Conservation (phyloP, 2,329 filamentous ascomycete species). For the Pestalotiopsis sp. region DNA sequence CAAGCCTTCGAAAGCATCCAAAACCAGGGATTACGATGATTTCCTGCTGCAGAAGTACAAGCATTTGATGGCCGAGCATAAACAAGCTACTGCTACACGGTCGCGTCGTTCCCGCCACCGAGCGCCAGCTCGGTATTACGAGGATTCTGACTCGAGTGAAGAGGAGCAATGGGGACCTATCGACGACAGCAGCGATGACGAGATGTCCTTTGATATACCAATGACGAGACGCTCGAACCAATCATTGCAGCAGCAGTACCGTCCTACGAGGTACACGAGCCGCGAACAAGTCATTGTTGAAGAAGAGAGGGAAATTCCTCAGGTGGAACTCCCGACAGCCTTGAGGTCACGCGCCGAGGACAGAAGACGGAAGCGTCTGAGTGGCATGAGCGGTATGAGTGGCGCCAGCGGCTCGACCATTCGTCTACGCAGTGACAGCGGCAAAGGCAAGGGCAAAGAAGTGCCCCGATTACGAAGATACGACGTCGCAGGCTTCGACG, state of each 20-base stretch:
- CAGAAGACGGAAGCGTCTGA: constrained; percentile 11
- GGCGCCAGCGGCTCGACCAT: constrained; percentile 5
- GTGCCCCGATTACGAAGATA: background rate
- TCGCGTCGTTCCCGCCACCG: background rate
- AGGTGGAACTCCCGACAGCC: constrained; percentile 5
- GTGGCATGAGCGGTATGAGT: constrained; percentile 10
- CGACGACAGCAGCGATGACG: constrained; percentile 4
- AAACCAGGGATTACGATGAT: background rate
- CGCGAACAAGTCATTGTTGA: constrained; percentile 12
- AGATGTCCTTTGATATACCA: constrained; percentile 18
- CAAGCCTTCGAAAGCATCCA: background rate
- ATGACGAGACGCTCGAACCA: constrained; percentile 2
- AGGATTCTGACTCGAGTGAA: constrained; percentile 9
- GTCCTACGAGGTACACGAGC: constrained; percentile 1
- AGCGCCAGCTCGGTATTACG: background rate
- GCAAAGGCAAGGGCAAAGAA: constrained; percentile 2
- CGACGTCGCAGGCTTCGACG: constrained; percentile 9
- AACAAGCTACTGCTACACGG: background rate
- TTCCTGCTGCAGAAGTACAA: background rate
- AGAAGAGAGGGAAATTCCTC: constrained; percentile 2
- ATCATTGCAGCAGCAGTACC: background rate
- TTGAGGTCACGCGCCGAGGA: constrained; percentile 12
- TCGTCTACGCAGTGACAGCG: background rate
- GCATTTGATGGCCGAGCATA: background rate
- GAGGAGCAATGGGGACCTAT: background rate